A percentile compares a stretch with the other conserved stretches of the same genome.
Evolutionary conservation across 2,329 filamentous ascomycete species (phyloP).

Genomic region (Cladosporium austrohemisphaericum): DNA sequence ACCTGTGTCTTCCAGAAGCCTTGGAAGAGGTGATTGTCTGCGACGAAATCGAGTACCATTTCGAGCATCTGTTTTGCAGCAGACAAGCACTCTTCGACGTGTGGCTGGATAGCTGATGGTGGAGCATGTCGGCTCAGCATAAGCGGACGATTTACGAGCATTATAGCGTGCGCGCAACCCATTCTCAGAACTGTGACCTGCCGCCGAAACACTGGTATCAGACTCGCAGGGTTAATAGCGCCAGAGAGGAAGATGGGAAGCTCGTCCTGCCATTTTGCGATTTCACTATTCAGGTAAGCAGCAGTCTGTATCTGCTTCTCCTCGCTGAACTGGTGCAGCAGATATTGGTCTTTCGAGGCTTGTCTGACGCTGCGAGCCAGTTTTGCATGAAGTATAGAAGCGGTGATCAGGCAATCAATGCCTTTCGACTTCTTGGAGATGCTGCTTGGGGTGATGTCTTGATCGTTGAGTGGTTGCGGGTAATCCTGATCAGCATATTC

Average conservation of each 20-base stretch:
- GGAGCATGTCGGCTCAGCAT: constrained; percentile 37
- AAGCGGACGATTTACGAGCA: constrained; percentile 55
- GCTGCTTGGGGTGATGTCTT: constrained; percentile 21
- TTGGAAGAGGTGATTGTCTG: constrained; percentile 42
- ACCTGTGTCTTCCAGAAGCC: constrained; percentile 48
- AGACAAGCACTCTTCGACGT: constrained; percentile 45
- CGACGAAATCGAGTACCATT: constrained; percentile 42
- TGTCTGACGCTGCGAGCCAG: constrained; percentile 29
- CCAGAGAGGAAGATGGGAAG: constrained; percentile 45
- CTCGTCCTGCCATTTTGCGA: constrained; percentile 45
- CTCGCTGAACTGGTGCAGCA: constrained; percentile 19
- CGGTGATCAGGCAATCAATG: constrained; percentile 34
- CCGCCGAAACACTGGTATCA: constrained; percentile 50
- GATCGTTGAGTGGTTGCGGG: constrained; percentile 29
- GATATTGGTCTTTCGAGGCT: constrained; percentile 29
- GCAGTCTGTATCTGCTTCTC: constrained; percentile 29
- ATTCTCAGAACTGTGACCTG: constrained; percentile 54
- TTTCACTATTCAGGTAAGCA: constrained; percentile 40
- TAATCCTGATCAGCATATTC: constrained; percentile 31
- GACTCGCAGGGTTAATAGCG: constrained; percentile 41
- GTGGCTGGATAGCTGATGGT: constrained; percentile 29
- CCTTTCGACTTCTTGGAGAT: constrained; percentile 22
- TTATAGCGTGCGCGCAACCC: constrained; percentile 53
- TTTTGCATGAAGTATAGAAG: constrained; percentile 30
- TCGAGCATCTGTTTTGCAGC: constrained; percentile 47